Evolutionary conservation across 2,329 filamentous ascomycete species (phyloP).

Genomic region (Pleoardoris graminearum): DNA sequence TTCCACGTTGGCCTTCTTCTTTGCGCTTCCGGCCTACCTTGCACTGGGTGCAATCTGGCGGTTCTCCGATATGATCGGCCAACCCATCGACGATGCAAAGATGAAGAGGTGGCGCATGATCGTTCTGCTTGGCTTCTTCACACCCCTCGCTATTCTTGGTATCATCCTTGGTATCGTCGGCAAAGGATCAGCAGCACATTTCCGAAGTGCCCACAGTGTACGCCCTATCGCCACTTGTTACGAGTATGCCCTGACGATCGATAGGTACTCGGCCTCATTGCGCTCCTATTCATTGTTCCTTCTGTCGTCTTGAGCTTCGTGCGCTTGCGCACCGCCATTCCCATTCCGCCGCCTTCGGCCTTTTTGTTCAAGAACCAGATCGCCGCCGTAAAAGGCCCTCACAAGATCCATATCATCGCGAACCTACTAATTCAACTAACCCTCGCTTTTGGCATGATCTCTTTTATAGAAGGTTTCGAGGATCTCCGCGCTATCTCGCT

Average conservation of each 20-base stretch:
- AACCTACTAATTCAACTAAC: constrained; percentile 22
- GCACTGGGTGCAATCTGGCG: constrained; percentile 30
- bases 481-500: constrained; percentile 29
- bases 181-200: constrained; percentile 31
- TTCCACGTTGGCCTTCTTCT: constrained; percentile 27
- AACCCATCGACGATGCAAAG: constrained; percentile 28
- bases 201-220: constrained; percentile 30
- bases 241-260: neutral
- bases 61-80: constrained; percentile 26
- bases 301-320: constrained; percentile 19
- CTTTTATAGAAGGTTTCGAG: constrained; percentile 26
- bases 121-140: constrained; percentile 24
- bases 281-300: constrained; percentile 25
- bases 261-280: constrained; percentile 31
- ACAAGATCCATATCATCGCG: constrained; percentile 29
- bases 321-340: constrained; percentile 27
- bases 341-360: constrained; percentile 21
- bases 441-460: constrained; percentile 26
- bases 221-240: neutral
- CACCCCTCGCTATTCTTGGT: constrained; percentile 19
- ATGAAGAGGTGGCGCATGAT: constrained; percentile 31
- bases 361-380: constrained; percentile 28
- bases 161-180: constrained; percentile 30
- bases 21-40: constrained; percentile 32
- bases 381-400: constrained; percentile 25